Evolutionary conservation across 768 basidiomycete species (phyloP).

Genomic region (Clathrus columnatus): DNA sequence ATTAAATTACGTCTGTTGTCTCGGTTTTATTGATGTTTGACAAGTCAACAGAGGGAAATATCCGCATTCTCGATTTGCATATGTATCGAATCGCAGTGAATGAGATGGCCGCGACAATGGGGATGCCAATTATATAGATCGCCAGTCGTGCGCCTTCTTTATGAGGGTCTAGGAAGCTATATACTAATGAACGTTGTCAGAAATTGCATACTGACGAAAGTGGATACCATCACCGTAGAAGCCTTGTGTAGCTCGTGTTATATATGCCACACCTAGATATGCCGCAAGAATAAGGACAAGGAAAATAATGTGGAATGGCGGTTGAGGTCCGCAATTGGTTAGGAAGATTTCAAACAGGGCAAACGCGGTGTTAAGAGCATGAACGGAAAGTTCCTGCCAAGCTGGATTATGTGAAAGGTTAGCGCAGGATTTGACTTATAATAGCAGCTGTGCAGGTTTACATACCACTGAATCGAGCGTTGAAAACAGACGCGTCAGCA

Average conservation of each 20-base stretch:
- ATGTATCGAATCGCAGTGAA: constrained; percentile 41
- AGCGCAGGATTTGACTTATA: not conserved
- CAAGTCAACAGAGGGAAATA: constrained; percentile 13
- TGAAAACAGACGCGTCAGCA: constrained; percentile 33
- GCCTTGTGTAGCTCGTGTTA: constrained; percentile 50
- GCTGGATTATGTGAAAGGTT: constrained; percentile 24
- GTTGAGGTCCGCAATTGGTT: constrained; percentile 42
- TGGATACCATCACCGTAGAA: constrained; percentile 42
- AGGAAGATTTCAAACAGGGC: constrained; percentile 49
- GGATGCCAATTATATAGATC: constrained; percentile 56
- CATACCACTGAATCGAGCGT: constrained; percentile 27
- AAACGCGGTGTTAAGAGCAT: constrained; percentile 50
- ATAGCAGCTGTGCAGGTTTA: constrained; percentile 11
- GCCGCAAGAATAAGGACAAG: constrained; percentile 40
- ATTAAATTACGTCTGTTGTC: not conserved
- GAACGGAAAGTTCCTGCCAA: constrained; percentile 52
- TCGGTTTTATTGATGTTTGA: not conserved
- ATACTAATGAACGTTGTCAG: constrained; percentile 33
- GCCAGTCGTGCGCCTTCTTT: constrained; percentile 37
- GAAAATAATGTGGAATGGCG: constrained; percentile 42
- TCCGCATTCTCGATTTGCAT: constrained; percentile 29
- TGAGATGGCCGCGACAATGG: constrained; percentile 38
- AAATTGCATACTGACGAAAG: not conserved
- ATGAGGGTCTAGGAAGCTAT: constrained; percentile 53
- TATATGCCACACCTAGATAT: constrained; percentile 63